Base-by-base conservation (phyloP, 352 stramenopile genomes). In the Phytophthora pini region DNA sequence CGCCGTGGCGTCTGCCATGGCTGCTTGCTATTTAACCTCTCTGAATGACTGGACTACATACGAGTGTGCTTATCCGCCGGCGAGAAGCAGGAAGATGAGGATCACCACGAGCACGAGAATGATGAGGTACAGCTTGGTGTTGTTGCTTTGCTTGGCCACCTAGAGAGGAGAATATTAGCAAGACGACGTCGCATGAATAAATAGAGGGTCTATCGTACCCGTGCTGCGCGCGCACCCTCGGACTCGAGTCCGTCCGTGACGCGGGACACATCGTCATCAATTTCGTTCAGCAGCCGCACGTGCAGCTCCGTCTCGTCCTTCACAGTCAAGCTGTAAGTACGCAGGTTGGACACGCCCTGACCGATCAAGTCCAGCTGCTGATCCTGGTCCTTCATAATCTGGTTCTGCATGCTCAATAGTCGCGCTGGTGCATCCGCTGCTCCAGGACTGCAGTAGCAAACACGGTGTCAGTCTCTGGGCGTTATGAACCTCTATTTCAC, bases 131-230 rank as follows among this genome's bases (percentile, higher is more conserved):
- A 97, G 77, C 70, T 97, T 97, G 62, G 98, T 97, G 70, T 97
- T 97, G 72, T 97, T 93, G 77, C 96, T 98, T 56, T 98, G 80
- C 64, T 95, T 94, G 64, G 97, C 96, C 65, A 97, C 93, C 74
- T 98, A 53, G 20, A 51, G 26, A 36, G 12, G 24, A 58, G 9
- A 52, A 32, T 17, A 39, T 49, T 13, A 56, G 61, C 47, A 52
- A 31, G 1, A 29, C 5, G 29, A 47, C 13, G 53, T 34, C 60
- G 62, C 36, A 43, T 10, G 49, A 44, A 48, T 65, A 50, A 32
- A 61, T 51, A 36, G 31, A 36, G 8, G 11, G 4, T 51, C 27
- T 26, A 41, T 29, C 58, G 44, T 71, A 84, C 83, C 68, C 87
- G 77, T 10, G 84, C 84, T 56, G 91, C 91, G 24, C 85, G 89